Evolutionary conservation across 2,329 filamentous ascomycete genomes (phyloP), one percentile per base, ranked within the genome.

Genomic region (Fusarium sp.): DNA sequence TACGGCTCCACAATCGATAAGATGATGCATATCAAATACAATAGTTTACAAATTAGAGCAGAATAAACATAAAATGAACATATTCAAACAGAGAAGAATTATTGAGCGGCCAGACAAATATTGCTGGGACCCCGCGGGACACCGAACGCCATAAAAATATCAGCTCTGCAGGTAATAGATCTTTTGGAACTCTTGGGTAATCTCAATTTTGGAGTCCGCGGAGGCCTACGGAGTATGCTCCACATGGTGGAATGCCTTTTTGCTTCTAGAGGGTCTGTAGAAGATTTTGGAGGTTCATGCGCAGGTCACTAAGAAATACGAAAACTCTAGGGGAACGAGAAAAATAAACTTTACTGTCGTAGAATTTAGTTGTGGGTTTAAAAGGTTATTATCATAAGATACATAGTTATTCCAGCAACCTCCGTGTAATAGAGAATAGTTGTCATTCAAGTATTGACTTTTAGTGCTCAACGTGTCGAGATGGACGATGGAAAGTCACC

Each of bases 131-230:
- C 35, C 54, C 46, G 46, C 54, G 54, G 46, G 28, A 13, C 35
- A 12, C 44, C 54, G 54, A 24, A 21, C 23, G 24, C 49, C 31
- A 28, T 28, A 16, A 15, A 23, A 44, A 35, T 33, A 23, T 18
- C 29, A 58, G 48, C 46, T 42, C 26, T 58, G 23, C 21, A 57
- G 46, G 53, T 38, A 23, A 21, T 20, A 33, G 28, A 24, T 44
- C 28, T 21, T 41, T n/a, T 53, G 29, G 39, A 23, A 39, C 44
- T 33, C 62, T 57, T 59, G 46, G 44, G 41, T 28, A 61, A 66
- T 66, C 62, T 66, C 46, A 66, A 66, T 66, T 37, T 66, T 66
- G 63, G 62, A 66, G 55, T n/a, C 48, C 43, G 39, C 62, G 55
- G 62, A 46, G 38, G 28, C 62, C 63, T 43, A 37, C 31, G n/a